Conservation (phyloP, 805 yeast genomes). For the Teunomyces kruisii region DNA sequence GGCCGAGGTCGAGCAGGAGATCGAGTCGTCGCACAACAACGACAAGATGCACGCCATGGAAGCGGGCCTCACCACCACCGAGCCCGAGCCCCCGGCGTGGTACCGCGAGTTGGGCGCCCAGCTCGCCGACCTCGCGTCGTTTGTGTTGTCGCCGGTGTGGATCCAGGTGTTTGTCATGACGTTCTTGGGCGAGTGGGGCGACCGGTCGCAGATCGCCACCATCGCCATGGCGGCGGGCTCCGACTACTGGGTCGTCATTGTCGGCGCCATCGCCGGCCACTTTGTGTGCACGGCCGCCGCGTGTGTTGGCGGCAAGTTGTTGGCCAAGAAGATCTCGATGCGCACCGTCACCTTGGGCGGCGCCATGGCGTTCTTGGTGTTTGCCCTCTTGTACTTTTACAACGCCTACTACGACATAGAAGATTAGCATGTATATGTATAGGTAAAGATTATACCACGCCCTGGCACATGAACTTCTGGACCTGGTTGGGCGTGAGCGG, state of each 20-base stretch:
- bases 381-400: slow-evolving; percentile 76
- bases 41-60: slow-evolving; percentile 57
- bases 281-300: slow-evolving; percentile 84
- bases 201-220: slow-evolving; percentile 95
- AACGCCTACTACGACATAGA: slow-evolving; percentile 50
- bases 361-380: slow-evolving; percentile 78
- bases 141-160: slow-evolving; percentile 83
- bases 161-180: slow-evolving; percentile 95
- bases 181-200: slow-evolving; percentile 98
- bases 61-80: slow-evolving; percentile 39
- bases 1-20: slow-evolving; percentile 95
- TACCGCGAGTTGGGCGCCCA: slow-evolving; percentile 34
- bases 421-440: slow-evolving; percentile 1
- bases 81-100: slow-evolving; percentile 18
- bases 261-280: slow-evolving; percentile 91
- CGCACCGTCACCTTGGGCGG: slow-evolving; percentile 92
- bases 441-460: too few relatives aligned
- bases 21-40: slow-evolving; percentile 62
- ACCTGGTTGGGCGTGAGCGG: slow-evolving; percentile 35
- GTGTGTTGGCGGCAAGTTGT: slow-evolving; percentile 87
- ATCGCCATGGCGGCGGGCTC: slow-evolving; percentile 98
- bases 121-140: slow-evolving; percentile 54
- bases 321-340: slow-evolving; percentile 88
- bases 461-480: slow-evolving; percentile 41
- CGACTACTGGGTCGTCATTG: slow-evolving; percentile 82